Evolutionary conservation across 108 stramenopile genomes (phyloP), one percentile per base, ranked within the genome.

Genomic region (Schizochytrium sp.): DNA sequence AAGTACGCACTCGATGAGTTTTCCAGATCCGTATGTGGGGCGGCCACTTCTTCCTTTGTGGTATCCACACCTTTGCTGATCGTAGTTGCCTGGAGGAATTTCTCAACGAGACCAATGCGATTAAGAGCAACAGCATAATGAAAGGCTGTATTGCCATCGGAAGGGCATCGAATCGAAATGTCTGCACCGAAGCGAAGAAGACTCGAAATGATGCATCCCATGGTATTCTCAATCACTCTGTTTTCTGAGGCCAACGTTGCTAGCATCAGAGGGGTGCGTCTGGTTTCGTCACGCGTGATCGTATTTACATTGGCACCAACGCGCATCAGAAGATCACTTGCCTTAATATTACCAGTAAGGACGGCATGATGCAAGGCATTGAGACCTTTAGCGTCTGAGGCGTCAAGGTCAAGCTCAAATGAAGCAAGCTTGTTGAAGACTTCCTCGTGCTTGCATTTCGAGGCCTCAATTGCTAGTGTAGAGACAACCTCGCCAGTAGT

Each of bases 231-330:
- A 7, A 44, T 69, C 1, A 44, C 42, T 15, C 44, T 69, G 42
- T 69, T 44, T 38, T 69, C 44, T 44, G 44, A 5, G 42, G 44
- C 44, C 42, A 69, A 44, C 64, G 64, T 69, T 0, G 64, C 64
- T 8, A 69, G 64, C 64, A 69, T 69, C 42, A 69, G 64, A 38
- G 64, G 64, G 42, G 64, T 69, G 10, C 64, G 64, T 7, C 64
- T 44, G 44, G 64, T 1, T 0, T 28, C 15, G 64, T 38, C 64
- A 38, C 44, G 12, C 0, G 64, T 69, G 7, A 3, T 38, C 64
- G 64, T 44, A 44, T 69, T 44, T 8, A 69, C 64, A 38, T 12
- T 69, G 3, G 64, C 64, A 38, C 64, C 64, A 44, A 10, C 42
- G 10, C 64, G 64, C 2, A 69, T 44, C 0, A 15, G 12, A 38